phyloP scores from a whole-genome alignment of 768 basidiomycete genomes.

The Mycena vitilis region DNA sequence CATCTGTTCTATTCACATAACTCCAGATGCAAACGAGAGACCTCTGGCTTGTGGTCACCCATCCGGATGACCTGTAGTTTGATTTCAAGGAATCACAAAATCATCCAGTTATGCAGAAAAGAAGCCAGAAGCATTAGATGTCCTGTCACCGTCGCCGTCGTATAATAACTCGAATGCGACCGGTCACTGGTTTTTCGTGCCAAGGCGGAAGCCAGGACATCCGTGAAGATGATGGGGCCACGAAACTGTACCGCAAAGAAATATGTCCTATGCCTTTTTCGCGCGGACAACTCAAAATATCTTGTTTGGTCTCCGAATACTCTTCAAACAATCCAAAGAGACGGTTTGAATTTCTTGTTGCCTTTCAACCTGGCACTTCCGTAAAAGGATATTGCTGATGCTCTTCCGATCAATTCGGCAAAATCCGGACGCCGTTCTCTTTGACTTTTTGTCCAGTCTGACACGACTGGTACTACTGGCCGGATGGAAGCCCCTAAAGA shows the following conservation, averaged over 20 bases:
- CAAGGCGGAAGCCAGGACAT: too few species aligned
- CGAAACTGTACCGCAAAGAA: neutral
- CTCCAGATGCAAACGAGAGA: too few species aligned
- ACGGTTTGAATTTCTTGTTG: neutral
- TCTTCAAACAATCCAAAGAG: neutral
- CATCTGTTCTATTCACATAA: too few species aligned
- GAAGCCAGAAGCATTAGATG: too few species aligned
- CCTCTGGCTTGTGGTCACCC: too few species aligned
- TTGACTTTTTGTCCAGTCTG: too few species aligned
- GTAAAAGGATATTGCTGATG: constrained; percentile 5
- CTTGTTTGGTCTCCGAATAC: neutral
- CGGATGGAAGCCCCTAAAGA: neutral
- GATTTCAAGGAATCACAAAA: too few species aligned
- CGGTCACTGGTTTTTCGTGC: too few species aligned
- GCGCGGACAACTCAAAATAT: neutral
- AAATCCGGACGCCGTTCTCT: neutral
- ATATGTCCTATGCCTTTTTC: neutral
- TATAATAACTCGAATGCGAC: too few species aligned
- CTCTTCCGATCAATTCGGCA: neutral
- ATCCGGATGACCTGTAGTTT: too few species aligned
- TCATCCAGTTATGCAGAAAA: too few species aligned
- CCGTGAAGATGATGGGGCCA: neutral
- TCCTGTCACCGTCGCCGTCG: too few species aligned
- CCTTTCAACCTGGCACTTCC: neutral
- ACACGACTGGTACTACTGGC: neutral